Evolutionary conservation across 257 asterid species (phyloP).

Genomic region (Solanum chilense): DNA sequence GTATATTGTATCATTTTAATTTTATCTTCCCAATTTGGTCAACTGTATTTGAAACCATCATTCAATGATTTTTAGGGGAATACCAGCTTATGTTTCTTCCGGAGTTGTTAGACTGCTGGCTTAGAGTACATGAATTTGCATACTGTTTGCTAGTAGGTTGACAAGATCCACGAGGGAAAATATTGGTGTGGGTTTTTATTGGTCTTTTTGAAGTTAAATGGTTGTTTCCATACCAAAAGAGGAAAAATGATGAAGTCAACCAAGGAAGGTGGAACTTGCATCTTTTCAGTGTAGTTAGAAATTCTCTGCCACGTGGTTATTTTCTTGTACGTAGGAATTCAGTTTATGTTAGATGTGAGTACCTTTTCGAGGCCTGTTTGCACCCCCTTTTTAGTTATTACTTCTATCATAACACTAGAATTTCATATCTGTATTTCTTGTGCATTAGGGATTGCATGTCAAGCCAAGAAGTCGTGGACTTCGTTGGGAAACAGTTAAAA

Average conservation of each 20-base stretch:
- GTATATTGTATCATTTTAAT: slow-evolving; percentile 5
- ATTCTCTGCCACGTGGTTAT: not conserved
- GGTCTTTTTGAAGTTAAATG: not conserved
- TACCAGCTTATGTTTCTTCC: not conserved
- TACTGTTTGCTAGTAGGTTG: not conserved
- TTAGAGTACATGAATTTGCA: not conserved
- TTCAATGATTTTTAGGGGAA: not conserved
- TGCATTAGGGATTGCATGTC: slow-evolving; percentile 90
- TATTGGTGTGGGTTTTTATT: not conserved
- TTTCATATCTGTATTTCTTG: not conserved
- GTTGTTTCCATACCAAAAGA: not conserved
- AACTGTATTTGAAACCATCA: not conserved
- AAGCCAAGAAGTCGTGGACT: slow-evolving; percentile 77
- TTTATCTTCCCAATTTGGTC: not conserved
- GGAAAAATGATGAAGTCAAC: not conserved
- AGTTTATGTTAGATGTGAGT: not conserved
- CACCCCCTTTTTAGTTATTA: not conserved
- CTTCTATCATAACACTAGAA: not conserved
- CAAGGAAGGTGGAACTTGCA: not conserved
- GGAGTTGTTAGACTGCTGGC: not conserved
- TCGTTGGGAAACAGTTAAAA: slow-evolving; percentile 41
- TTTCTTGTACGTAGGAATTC: not conserved
- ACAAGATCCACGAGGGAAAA: not conserved
- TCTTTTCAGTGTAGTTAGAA: not conserved
- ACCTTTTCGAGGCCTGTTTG: not conserved